Evolutionary conservation across 78 protist species (phyloP), one percentile per base, ranked within the genome.

Genomic region (Dictyostelium purpureum): DNA sequence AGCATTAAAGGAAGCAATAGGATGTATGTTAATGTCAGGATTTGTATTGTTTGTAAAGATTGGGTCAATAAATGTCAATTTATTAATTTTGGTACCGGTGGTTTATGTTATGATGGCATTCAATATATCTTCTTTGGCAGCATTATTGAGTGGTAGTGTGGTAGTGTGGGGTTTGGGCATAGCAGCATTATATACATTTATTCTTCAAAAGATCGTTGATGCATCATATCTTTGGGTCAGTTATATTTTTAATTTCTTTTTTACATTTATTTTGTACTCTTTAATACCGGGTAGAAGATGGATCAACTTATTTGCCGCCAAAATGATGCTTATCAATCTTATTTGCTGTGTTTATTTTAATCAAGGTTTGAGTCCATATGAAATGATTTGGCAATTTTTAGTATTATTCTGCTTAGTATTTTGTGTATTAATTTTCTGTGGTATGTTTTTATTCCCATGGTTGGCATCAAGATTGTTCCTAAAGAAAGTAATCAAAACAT

Each of bases 251-350:
- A 38, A 54, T 21, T 56, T 71, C 35, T 33, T 73, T 1, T 52
- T 71, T 18, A 33, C 42, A 19, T 83, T 71, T 12, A 42, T 83
- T 4, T 18, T 83, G 0, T n/a, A 31, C 14, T 43, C 81, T 2
- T 6, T 71, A 0, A 21, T 49, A 10, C n/a, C 69, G 1, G 80
- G 81, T 10, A 7, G 80, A 28, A 35, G 90, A 38, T 83, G 90
- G 90, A 54, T 83, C 12, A 83, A 49, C 40, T 33, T 16, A 21
- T 56, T 83, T 10, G 31, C 63, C 2, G 43, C 24, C 51, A 83
- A 83, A 38, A 83, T 70, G 90, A 54, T 73, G 14, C 2, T 83
- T 9, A 14, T 83, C 26, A 75, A 83, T 43, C 18, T 83, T 2
- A 51, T 59, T 0, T n/a, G 59, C 10, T 16, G 70, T 6, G n/a